Percentiles rank a stretch among this genome's conserved stretches.
Evolutionary conservation across 345 rosid species (phyloP).

Genomic region (Pugionium dolabratum): DNA sequence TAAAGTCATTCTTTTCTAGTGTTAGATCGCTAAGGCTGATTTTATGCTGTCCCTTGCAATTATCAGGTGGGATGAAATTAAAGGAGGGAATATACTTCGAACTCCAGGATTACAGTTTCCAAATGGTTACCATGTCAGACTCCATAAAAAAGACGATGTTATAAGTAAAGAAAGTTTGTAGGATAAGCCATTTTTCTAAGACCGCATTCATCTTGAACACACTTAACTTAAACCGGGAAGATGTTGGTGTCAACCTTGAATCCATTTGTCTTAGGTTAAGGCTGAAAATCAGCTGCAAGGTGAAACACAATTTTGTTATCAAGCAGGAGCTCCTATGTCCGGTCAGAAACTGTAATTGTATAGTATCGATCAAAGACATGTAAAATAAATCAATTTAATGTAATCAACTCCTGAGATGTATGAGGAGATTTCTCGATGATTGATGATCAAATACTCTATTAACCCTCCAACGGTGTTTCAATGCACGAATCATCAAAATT

Average conservation of each 20-base stretch:
- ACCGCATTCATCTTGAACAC: slow-evolving; percentile 7
- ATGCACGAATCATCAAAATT: neutral
- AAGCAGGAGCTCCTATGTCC: slow-evolving; percentile 21
- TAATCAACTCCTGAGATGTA: slow-evolving; percentile 18
- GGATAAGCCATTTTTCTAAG: slow-evolving; percentile 11
- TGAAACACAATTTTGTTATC: slow-evolving; percentile 31
- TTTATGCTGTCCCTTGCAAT: slow-evolving; percentile 26
- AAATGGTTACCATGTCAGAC: slow-evolving; percentile 67
- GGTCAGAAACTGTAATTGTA: slow-evolving; percentile 33
- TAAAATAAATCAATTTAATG: slow-evolving; percentile 13
- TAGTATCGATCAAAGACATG: slow-evolving; percentile 28
- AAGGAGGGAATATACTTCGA: slow-evolving; percentile 76
- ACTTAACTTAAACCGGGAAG: slow-evolving; percentile 18
- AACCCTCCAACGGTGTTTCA: neutral
- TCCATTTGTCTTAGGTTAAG: slow-evolving; percentile 27
- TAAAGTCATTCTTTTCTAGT: neutral
- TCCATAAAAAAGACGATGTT: slow-evolving; percentile 42
- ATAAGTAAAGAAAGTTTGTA: slow-evolving; percentile 2
- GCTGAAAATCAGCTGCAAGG: slow-evolving; percentile 24
- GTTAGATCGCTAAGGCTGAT: slow-evolving; percentile 5
- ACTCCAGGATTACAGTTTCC: slow-evolving; percentile 95
- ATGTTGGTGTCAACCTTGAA: neutral
- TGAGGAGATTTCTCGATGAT: slow-evolving; percentile 21
- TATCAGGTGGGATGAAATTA: slow-evolving; percentile 67
- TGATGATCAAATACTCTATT: neutral